Evolutionary conservation across 768 basidiomycete genomes (phyloP), one percentile per base, ranked within the genome.

Genomic region (Saitozyma podzolica): DNA sequence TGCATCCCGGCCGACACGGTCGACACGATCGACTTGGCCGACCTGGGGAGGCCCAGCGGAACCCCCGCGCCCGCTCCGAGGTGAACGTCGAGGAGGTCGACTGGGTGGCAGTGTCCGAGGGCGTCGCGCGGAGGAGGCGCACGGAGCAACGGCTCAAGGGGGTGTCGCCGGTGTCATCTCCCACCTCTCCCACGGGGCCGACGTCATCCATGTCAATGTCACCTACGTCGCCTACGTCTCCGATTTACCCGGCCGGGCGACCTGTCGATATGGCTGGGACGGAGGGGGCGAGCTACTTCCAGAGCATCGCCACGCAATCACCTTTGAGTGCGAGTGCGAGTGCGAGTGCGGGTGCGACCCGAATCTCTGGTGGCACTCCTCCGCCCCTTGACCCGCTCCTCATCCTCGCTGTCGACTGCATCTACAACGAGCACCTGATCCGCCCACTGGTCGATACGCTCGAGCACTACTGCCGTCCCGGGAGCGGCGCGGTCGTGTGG

Each of bases 381-480:
- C 14, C 56, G 8, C 70, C 71, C 53, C 72, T 5, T 5, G 29
- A 29, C 29, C 29, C 29, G 29, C 29, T 29, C 45, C 57, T 77
- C 5, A 57, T 77, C 37, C 47, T 79, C 11, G 73, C 72, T 1
- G 76, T 79, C 3, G 78, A 79, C 58, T 79, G 78, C 56, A 74
- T 79, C 29, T 79, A 73, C 62, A 79, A 79, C 53, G 78, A 79
- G 59, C 55, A 70, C n/a, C 66, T 79, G 4, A 64, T 73, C 3
- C 65, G 68, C 54, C 78, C 78, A 6, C 53, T 79, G 29, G 69
- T 77, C 0, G 70, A 76, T 40, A 73, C 76, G 1, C 50, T 79
- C 40, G 65, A 60, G 16, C 49, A 58, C 16, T 77, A 75, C 56
- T 65, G 70, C 50, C 56, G 58, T 1, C 43, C 11, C 29, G 70